Conservation (phyloP, 345 rosid genomes). For the Gossypium stocksii region DNA sequence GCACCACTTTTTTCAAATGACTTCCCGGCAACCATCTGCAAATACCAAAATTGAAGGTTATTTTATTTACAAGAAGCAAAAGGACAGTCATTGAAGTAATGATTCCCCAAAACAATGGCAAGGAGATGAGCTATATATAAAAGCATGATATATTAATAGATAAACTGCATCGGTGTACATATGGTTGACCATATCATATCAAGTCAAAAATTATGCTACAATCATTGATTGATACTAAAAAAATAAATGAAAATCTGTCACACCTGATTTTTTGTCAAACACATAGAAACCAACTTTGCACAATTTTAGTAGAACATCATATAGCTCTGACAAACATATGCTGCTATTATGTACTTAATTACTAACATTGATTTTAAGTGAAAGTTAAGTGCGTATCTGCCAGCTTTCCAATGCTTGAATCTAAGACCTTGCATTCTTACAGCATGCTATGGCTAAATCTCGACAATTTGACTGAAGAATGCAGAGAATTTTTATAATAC, state of each 20-base stretch:
- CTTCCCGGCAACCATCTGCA: conserved; percentile 79
- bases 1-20: conserved; percentile 56
- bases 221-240: neutral
- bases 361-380: neutral
- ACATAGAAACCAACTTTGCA: neutral
- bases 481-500: too few species aligned
- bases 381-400: neutral
- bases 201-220: neutral
- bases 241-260: neutral
- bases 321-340: neutral
- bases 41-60: conserved; percentile 17
- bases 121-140: neutral
- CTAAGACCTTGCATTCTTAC: neutral
- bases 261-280: neutral
- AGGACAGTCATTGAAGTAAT: neutral
- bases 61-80: neutral
- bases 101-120: neutral
- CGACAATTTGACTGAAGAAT: too few species aligned
- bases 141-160: neutral
- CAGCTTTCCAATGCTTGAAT: neutral
- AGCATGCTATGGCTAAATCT: too few species aligned
- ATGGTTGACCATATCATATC: neutral
- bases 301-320: neutral
- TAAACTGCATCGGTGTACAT: neutral
- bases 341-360: neutral